Evolutionary conservation across 352 stramenopile genomes (phyloP).

Genomic region (Elongisporangium undulatum): DNA sequence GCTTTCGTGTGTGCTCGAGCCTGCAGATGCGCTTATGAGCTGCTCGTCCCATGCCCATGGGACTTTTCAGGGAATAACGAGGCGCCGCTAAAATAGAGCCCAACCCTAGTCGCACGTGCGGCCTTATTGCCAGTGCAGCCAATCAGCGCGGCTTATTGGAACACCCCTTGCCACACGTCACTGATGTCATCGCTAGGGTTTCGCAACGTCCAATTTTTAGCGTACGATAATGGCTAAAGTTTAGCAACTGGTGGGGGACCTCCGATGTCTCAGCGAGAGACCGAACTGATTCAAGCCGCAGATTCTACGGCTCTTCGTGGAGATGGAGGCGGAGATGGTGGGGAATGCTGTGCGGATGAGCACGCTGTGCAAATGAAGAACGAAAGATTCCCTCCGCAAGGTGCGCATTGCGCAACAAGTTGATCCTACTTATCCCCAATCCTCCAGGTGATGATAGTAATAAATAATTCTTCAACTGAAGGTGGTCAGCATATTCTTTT

Average conservation of each 20-base stretch:
- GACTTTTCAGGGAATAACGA: neutral
- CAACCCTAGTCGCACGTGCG: neutral
- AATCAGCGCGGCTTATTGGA: neutral
- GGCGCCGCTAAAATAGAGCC: neutral
- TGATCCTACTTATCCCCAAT: neutral
- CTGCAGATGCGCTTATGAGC: neutral
- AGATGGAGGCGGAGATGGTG: neutral
- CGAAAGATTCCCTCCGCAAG: neutral
- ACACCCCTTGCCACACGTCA: neutral
- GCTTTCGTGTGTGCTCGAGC: neutral
- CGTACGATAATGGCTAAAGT: neutral
- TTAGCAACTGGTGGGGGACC: neutral
- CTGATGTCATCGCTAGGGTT: neutral
- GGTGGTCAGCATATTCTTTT: neutral
- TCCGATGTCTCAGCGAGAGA: neutral
- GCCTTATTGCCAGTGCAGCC: neutral
- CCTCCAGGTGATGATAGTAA: neutral
- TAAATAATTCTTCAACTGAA: neutral
- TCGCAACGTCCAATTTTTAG: neutral
- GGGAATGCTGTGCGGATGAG: neutral
- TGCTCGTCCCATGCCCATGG: neutral
- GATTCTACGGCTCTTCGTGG: neutral
- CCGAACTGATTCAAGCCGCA: neutral
- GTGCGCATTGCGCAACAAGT: neutral
- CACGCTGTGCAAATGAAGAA: neutral